Evolutionary conservation across 2,329 filamentous ascomycete genomes (phyloP).

Genomic region (Ascocoryne sarcoides): DNA sequence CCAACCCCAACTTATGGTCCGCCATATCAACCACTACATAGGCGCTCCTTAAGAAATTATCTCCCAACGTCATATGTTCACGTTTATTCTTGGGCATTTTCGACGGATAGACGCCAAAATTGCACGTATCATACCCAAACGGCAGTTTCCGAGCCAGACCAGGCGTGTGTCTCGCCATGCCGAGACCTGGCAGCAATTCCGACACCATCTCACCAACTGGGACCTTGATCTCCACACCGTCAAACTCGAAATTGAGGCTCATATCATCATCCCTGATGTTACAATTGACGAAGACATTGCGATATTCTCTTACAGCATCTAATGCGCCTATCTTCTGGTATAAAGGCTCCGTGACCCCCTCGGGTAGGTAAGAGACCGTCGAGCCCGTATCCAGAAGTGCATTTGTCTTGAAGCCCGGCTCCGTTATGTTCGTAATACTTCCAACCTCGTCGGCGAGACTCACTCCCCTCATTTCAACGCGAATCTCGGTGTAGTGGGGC

Average conservation of each 20-base stretch:
- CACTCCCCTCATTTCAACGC: slow-evolving; percentile 13
- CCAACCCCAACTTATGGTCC: too few species aligned
- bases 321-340: slow-evolving; percentile 51
- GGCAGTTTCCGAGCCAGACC: slow-evolving; percentile 4
- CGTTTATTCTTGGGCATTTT: slow-evolving; percentile 1
- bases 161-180: slow-evolving; percentile 10
- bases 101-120: slow-evolving; percentile 4
- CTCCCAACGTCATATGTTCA: slow-evolving; percentile 5
- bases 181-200: too few species aligned
- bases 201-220: slow-evolving; percentile 10
- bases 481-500: slow-evolving; percentile 13
- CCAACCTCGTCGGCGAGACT: slow-evolving; percentile 2
- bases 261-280: too few species aligned
- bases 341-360: slow-evolving; percentile 30
- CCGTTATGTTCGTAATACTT: background rate
- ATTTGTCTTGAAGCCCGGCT: background rate
- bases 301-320: too few species aligned
- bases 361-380: slow-evolving; percentile 11
- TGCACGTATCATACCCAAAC: slow-evolving; percentile 8
- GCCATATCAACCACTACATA: slow-evolving; percentile 1
- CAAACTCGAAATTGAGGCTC: too few species aligned
- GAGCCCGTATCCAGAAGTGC: slow-evolving; percentile 11
- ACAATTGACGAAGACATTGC: too few species aligned
- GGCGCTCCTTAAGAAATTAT: slow-evolving; percentile 9
- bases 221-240: too few species aligned